phyloP scores from a whole-genome alignment of 129 eudicot species.

The Scalesia atractyloides region DNA sequence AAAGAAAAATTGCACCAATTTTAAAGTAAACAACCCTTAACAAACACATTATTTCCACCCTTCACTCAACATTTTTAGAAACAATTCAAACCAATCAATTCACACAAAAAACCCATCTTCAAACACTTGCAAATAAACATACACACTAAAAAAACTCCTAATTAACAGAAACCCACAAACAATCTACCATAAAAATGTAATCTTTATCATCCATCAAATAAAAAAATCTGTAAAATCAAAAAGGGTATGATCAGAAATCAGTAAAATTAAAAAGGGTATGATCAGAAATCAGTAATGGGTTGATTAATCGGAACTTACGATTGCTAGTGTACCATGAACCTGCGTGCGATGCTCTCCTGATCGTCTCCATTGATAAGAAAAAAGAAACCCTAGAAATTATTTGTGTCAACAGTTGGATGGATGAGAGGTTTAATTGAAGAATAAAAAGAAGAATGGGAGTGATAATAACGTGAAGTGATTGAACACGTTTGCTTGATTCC shows the following conservation, averaged over 20 bases:
- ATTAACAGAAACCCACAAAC: too few relatives aligned
- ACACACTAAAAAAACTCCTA: neutral
- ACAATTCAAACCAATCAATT: too few relatives aligned
- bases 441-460: neutral
- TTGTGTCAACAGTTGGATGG: neutral
- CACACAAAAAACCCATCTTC: neutral
- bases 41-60: too few relatives aligned
- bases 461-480: neutral
- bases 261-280: neutral
- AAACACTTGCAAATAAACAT: neutral
- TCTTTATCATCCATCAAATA: too few relatives aligned
- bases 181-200: too few relatives aligned
- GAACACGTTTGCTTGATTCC: neutral
- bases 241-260: neutral
- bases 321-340: slow-evolving; percentile 95
- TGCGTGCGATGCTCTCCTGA: slow-evolving; percentile 85
- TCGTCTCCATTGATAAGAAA: slow-evolving; percentile 41
- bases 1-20: neutral
- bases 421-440: neutral
- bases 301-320: slow-evolving; percentile 39
- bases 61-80: too few relatives aligned
- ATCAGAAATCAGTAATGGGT: neutral
- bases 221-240: too few relatives aligned
- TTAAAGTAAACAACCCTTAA: neutral
- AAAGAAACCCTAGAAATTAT: neutral